Base-by-base conservation (phyloP, 2,329 filamentous ascomycete genomes). In the Phyllosticta citriasiana region DNA sequence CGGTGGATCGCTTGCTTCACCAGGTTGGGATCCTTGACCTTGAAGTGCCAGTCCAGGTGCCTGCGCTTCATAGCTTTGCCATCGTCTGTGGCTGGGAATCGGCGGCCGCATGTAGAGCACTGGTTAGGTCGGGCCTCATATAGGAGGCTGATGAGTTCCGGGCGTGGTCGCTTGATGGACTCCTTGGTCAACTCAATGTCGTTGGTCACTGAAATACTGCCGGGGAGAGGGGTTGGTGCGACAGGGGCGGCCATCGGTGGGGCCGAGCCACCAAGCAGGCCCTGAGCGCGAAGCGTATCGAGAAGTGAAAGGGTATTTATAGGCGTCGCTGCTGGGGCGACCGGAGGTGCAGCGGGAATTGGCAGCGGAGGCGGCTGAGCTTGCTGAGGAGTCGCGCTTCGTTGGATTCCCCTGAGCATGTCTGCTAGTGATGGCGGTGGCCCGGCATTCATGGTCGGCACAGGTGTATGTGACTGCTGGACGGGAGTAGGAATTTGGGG, bases 31-130 rank as follows among this genome's bases (percentile, higher is more conserved):
- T 95, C 90, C 70, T 97, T 93, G 25, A 93, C 92, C 61, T 88
- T 87, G 77, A 99, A 99, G 74, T 99, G 94, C 94, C 94, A 99
- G 75, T 99, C 94, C 80, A 99, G 87, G 72, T 99, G 94, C 2
- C 88, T 85, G 25, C 87, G 89, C 77, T 97, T 97, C 78, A 88
- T 89, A 71, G 87, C 86, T 68, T 85, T 88, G 12, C 93, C 93
- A 65, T 89, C 85, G 12, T 86, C 84, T 56, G 89, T 89, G 4
- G 84, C 83, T 59, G 82, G 82, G 73, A 99, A 99, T 2, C 94
- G 87, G 63, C 92, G 84, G 25, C 93, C 94, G 71, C 94, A 99
- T 63, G 93, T 93, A 12, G 88, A 89, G 73, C 94, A 99, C 61
- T 92, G 89, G 63, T 91, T 89, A 0, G 93, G 89, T 50, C 91